Base-by-base conservation (phyloP, 352 stramenopile genomes). In the Globisporangium splendens region DNA sequence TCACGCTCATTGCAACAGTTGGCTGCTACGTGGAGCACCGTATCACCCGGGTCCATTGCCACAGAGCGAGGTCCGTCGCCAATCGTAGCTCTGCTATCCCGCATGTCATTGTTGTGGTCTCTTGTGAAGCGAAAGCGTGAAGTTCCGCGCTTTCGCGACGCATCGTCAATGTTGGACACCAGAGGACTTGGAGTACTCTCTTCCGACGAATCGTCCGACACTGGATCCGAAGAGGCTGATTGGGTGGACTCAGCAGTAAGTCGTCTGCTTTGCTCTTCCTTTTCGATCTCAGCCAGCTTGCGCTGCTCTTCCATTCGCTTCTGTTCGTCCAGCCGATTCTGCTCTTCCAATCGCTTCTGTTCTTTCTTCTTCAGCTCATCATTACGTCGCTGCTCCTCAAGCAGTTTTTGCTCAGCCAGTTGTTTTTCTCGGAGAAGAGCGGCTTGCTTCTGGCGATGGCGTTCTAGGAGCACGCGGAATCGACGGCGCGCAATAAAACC, bases 1-100 rank as follows among this genome's bases (percentile, higher is more conserved):
- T 96, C 86, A 64, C 88, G 82, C 50, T 91, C 82, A 48, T 93
- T 92, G 60, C 83, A 92, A 66, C 83, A 93, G 62, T 94, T 95
- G 0, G 83, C 83, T 38, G 86, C 87, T 13, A 95, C 78, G 64
- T 96, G 87, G 14, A 96, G 68, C 50, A 93, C 87, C 21, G 85
- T 95, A 53, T 96, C 85, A 65, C 87, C 87, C 11, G 85, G 85
- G 46, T 89, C 83, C 85, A 93, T 95, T 12, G 83, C 83, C 43
- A 95, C 85, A 5, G 85, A 82, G 7, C 85, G 83, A 39, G 83
- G 83, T 22, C 69, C 77, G 44, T 89, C 72, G 42, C 65, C 65
- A 59, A 77, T 73, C 8, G 68, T 63, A 41, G 70, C 62, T 11
- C 63, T 50, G 20, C 51, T 63, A 44, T 73, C 63, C 42, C 66